Evolutionary conservation across 2,329 filamentous ascomycete species (phyloP), one percentile per base, ranked within the genome.

Genomic region (Westerdykella sp.): DNA sequence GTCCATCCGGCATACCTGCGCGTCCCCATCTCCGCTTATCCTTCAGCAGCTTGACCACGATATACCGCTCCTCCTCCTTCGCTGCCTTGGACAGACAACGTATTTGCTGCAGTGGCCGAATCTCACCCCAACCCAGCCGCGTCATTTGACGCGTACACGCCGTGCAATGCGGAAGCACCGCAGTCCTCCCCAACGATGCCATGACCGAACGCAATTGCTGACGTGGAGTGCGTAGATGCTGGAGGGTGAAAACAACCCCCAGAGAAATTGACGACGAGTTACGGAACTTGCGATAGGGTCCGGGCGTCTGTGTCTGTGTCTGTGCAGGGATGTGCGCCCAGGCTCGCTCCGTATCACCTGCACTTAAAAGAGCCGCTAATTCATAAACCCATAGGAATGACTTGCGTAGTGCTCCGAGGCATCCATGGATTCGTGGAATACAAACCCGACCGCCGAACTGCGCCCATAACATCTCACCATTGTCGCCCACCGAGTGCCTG

Each of bases 1-100:
- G n/a, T 18, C n/a, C 32, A 14, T 35, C 7, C 11, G 37, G 5
- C 55, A 32, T 58, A 67, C 64, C 65, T 52, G 61, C 58, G 36
- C 52, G 57, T 30, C 77, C 77, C 59, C 73, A 79, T n/a, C 67
- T 68, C 41, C 70, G 69, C 32, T 79, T 66, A 56, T 78, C 72
- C 55, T 74, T 68, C 31, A 74, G 60, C 43, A 80, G 66, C 53
- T 73, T 70, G 23, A 78, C 76, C 23, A 73, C 69, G 32, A 78
- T 68, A 41, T 62, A 61, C 50, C 60, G 55, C 54, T 68, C 59
- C 37, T 55, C 56, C 51, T 63, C 57, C 52, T 69, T 73, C 16
- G 68, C 67, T 35, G 69, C 57, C 58, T 69, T 72, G 43, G 73
- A 72, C 53, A 72, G 70, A 44, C 61, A 68, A 42, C 73, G 67